These are phyloP conservation scores for Moesziomyces sp. DNA, from an alignment of 1,284 basidiomycete species.

Conservation along the genomic window DNA sequence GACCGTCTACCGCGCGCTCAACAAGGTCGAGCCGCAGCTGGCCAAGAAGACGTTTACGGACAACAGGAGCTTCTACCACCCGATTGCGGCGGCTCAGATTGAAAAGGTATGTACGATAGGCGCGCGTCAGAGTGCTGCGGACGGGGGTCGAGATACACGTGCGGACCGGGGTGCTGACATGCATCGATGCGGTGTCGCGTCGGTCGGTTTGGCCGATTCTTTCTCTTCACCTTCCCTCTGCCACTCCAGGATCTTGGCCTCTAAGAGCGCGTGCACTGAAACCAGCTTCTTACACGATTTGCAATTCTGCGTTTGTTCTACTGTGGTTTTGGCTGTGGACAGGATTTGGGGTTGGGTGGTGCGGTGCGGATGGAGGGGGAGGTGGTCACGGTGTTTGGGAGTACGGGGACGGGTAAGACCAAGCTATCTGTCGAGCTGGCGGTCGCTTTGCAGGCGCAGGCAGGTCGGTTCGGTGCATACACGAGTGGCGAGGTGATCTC, in stretches of 20 bases:
- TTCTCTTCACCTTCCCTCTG: background rate
- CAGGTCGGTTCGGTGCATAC: constrained; percentile 5
- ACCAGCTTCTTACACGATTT: constrained; percentile 3
- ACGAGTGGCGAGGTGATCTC: constrained; percentile 77
- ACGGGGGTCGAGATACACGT: background rate
- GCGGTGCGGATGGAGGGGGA: background rate
- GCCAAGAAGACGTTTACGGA: constrained; percentile 74
- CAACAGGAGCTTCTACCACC: constrained; percentile 72
- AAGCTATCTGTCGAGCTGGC: constrained; percentile 90
- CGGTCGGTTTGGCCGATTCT: background rate
- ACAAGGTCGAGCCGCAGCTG: constrained; percentile 74
- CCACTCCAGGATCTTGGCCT: constrained; percentile 43
- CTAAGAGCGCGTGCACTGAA: constrained; percentile 1
- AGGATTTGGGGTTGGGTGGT: constrained; percentile 5
- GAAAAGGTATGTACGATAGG: constrained; percentile 58
- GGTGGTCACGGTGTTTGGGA: constrained; percentile 84
- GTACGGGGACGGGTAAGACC: constrained; percentile 97
- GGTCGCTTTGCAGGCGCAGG: constrained; percentile 68
- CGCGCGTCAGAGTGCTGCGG: background rate
- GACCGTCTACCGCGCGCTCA: constrained; percentile 70
- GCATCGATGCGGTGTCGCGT: constrained; percentile 8
- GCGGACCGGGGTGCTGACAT: constrained; percentile 32
- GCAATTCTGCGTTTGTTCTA: background rate
- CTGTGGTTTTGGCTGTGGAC: background rate
- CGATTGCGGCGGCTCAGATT: constrained; percentile 64